A percentile compares a stretch with the other conserved stretches of the same genome.
Evolutionary conservation across 768 basidiomycete genomes (phyloP).

Genomic region (Russula compacta): DNA sequence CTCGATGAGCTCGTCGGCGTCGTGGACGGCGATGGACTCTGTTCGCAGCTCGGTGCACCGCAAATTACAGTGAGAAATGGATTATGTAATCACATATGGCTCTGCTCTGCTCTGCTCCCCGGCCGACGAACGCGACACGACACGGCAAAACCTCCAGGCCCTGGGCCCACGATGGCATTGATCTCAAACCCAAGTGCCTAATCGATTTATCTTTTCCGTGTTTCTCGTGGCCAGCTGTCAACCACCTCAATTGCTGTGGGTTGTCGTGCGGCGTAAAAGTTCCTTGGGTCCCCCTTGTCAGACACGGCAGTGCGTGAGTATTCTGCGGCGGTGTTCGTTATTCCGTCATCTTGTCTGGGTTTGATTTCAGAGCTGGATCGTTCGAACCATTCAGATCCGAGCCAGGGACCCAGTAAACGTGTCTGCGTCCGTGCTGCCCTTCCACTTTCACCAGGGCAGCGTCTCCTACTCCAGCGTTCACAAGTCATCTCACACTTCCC

Average conservation of each 20-base stretch:
- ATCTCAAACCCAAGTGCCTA: not conserved
- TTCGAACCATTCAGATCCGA: not conserved
- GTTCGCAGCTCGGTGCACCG: no score
- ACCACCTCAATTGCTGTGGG: not conserved
- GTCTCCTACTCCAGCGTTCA: not conserved
- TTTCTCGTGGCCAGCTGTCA: not conserved
- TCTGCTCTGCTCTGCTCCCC: no score
- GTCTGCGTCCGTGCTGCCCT: not conserved
- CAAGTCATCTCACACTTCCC: not conserved
- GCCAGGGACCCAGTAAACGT: not conserved
- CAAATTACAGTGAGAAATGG: not conserved
- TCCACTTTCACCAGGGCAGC: not conserved
- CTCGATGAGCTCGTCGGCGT: slow-evolving; percentile 19
- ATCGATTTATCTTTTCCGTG: not conserved
- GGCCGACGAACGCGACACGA: not conserved
- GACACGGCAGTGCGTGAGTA: not conserved
- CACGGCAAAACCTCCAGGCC: no score
- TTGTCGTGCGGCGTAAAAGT: not conserved
- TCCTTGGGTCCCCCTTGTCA: not conserved
- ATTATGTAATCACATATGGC: not conserved
- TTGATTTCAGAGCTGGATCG: not conserved
- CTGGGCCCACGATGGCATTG: not conserved
- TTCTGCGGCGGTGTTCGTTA: not conserved
- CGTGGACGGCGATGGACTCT: not conserved
- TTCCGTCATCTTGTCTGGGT: not conserved